These are phyloP conservation scores for Verticillium zaregamsianum DNA, from an alignment of 2,329 filamentous ascomycete species.

Conservation along the genomic window DNA sequence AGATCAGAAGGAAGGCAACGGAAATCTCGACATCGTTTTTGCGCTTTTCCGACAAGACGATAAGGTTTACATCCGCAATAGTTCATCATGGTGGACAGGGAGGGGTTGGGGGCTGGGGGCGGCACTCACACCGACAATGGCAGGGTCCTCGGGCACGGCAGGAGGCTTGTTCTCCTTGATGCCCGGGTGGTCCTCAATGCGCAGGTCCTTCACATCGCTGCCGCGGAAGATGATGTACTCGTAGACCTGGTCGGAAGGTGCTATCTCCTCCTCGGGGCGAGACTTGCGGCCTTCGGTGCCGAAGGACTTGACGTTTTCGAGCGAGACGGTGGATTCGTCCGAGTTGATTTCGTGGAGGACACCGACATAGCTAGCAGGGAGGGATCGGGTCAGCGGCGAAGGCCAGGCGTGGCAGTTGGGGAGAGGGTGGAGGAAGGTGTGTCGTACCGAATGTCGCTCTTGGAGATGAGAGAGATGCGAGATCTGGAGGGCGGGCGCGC, in stretches of 20 bases:
- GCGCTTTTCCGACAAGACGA: constrained; percentile 80
- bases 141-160: constrained; percentile 86
- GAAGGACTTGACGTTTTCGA: constrained; percentile 92
- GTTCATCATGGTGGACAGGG: constrained; percentile 67
- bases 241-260: constrained; percentile 83
- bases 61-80: constrained; percentile 94
- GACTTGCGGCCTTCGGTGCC: constrained; percentile 88
- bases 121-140: constrained; percentile 89
- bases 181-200: constrained; percentile 79
- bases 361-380: constrained; percentile 73
- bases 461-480: constrained; percentile 93
- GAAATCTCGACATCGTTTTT: constrained; percentile 93
- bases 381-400: background rate
- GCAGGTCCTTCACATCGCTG: constrained; percentile 96
- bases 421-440: constrained; percentile 8
- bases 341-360: constrained; percentile 98
- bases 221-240: constrained; percentile 99
- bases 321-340: constrained; percentile 90
- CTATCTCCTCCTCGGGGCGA: constrained; percentile 75
- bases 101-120: constrained; percentile 10
- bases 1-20: constrained; percentile 99
- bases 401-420: background rate
- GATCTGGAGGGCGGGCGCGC: constrained; percentile 50
- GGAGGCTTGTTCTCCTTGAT: constrained; percentile 72
- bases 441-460: constrained; percentile 90